Base-by-base conservation (phyloP, 2,329 filamentous ascomycete genomes). In the Akanthomyces lecanii region DNA sequence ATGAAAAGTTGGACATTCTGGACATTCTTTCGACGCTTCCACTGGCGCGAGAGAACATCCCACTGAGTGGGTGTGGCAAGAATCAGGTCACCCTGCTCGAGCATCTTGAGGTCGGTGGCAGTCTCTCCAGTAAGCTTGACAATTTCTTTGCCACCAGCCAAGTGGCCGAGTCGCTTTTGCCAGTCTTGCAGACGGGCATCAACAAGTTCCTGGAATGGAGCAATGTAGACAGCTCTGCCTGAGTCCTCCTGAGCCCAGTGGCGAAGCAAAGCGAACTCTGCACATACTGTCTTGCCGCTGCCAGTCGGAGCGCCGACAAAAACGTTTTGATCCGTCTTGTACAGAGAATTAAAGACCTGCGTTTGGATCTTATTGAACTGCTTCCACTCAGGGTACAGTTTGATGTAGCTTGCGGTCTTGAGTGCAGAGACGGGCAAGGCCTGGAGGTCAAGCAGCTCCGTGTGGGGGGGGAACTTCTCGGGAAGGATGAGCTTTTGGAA, bases 321-420 rank as follows among this genome's bases (percentile, higher is more conserved):
- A 25, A 97, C 92, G 70, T 96, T 98, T 69, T 98, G 92, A 72
- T 98, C 91, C 0, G 91, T 90, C 54, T 90, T 89, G 73, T 91
- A 98, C 0, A 99, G 79, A 1, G 93, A 92, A 72, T 97, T 97
- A 81, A 98, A 99, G 0, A 92, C 91, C 74, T 99, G 95, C 0
- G 95, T 97, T 76, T 99, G 96, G 14, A 99, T 90, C 74, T 95
- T 95, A 80, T 99, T 99, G 82, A 99, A 99, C 66, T 90, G 87
- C 62, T 87, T 84, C 87, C 92, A 96, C 36, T 89, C 82, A 4
- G 91, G 87, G 72, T 97, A 99, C 23, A 99, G 78, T 28, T 85
- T 83, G 64, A 89, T 84, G 70, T 90, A 97, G 66, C 96, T 92
- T 66, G 90, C 87, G 23, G 85, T 85, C 81, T 98, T 98, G 62